A percentile compares a stretch with the other conserved stretches of the same genome.
phyloP scores from a whole-genome alignment of 352 stramenopile genomes.

The Plasmopara halstedii region DNA sequence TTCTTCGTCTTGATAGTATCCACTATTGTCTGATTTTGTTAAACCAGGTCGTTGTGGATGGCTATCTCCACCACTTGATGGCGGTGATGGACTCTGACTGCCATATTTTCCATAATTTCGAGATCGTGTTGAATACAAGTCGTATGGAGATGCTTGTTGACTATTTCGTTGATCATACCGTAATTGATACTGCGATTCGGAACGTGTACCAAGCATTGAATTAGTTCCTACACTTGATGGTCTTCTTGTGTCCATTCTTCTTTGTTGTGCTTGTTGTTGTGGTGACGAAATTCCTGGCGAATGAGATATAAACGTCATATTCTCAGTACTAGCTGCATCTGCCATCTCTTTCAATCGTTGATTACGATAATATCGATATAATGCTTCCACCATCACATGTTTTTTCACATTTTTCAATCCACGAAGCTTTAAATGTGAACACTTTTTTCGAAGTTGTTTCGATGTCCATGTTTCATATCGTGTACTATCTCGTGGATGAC shows the following conservation, averaged over 20 bases:
- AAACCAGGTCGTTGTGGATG: constrained; percentile 5
- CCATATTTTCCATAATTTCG: constrained; percentile 21
- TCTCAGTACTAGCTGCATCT: constrained; percentile 4
- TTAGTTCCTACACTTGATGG: constrained; percentile 6
- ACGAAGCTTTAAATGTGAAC: constrained; percentile 69
- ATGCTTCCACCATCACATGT: constrained; percentile 76
- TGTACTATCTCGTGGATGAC: constrained; percentile 45
- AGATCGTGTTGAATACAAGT: constrained; percentile 9
- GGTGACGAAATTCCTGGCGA: constrained; percentile 7
- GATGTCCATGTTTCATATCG: constrained; percentile 78
- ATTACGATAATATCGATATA: constrained; percentile 73
- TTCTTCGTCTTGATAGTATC: constrained; percentile 29
- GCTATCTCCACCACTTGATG: constrained; percentile 26
- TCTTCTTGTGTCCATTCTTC: constrained; percentile 9
- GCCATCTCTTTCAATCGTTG: constrained; percentile 46
- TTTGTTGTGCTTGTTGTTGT: constrained; percentile 7
- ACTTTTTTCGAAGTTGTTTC: constrained; percentile 78
- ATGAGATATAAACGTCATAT: constrained; percentile 1
- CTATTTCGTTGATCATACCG: constrained; percentile 19
- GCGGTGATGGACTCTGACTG: constrained; percentile 25
- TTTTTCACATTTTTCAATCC: constrained; percentile 83
- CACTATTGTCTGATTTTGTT: constrained; percentile 3
- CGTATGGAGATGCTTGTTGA: constrained; percentile 9
- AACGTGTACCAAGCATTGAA: constrained; percentile 6
- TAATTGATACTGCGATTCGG: constrained; percentile 17